phyloP scores from a whole-genome alignment of 352 stramenopile genomes.

The Pythium aphanidermatum region DNA sequence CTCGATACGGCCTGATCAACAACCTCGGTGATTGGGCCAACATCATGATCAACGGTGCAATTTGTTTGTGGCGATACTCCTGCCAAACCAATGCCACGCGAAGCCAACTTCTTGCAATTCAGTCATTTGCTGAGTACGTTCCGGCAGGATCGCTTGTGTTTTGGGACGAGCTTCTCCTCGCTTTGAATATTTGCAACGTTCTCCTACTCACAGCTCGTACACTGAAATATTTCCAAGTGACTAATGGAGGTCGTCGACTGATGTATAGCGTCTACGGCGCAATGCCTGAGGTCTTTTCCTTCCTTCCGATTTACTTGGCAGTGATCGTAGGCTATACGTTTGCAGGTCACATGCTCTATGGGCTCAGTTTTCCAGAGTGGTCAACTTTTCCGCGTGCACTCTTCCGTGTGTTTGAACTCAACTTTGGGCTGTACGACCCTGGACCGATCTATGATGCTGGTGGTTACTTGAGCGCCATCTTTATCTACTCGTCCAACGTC shows the following conservation, averaged over 20 bases:
- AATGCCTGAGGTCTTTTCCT: slow-evolving; percentile 68
- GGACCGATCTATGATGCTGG: slow-evolving; percentile 61
- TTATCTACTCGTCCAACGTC: slow-evolving; percentile 62
- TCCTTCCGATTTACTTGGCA: slow-evolving; percentile 58
- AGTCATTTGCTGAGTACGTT: slow-evolving; percentile 57
- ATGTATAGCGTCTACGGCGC: slow-evolving; percentile 66
- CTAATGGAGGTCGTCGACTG: slow-evolving; percentile 45
- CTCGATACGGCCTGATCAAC: slow-evolving; percentile 55
- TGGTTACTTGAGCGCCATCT: slow-evolving; percentile 55
- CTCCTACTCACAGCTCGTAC: slow-evolving; percentile 50
- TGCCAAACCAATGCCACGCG: slow-evolving; percentile 35
- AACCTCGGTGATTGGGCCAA: slow-evolving; percentile 66
- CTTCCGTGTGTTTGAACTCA: slow-evolving; percentile 70
- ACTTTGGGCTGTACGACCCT: slow-evolving; percentile 64
- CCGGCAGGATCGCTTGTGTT: slow-evolving; percentile 34
- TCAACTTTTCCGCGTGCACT: slow-evolving; percentile 48
- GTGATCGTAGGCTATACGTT: slow-evolving; percentile 70
- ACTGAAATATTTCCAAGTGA: slow-evolving; percentile 73
- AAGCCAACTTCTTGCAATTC: slow-evolving; percentile 33
- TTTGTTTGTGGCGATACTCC: slow-evolving; percentile 54
- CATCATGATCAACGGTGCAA: slow-evolving; percentile 44
- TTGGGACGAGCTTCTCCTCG: slow-evolving; percentile 58
- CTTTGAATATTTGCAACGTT: slow-evolving; percentile 64
- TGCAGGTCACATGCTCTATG: slow-evolving; percentile 62
- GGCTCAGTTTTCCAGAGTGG: slow-evolving; percentile 56